phyloP scores from a whole-genome alignment of 805 yeast species.

The Wickerhamiella cacticola region DNA sequence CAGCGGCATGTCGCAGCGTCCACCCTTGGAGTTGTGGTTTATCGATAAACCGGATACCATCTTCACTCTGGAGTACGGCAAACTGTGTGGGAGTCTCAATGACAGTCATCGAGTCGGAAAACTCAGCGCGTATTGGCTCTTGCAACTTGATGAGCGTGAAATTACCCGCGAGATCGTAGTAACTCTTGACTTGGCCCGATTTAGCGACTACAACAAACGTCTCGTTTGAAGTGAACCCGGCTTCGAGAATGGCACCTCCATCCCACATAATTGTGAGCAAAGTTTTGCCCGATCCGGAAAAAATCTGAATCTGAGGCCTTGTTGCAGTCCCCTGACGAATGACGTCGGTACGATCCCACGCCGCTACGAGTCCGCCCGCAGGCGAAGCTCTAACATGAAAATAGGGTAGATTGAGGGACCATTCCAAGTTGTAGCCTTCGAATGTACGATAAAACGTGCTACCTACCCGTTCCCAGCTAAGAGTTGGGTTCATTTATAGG shows the following conservation, averaged over 20 bases:
- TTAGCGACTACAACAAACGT: slow-evolving; percentile 44
- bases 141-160: slow-evolving; percentile 32
- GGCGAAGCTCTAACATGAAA: slow-evolving; percentile 40
- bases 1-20: neutral
- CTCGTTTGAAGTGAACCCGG: slow-evolving; percentile 44
- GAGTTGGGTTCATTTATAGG: slow-evolving; percentile 17
- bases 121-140: neutral
- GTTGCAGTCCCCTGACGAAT: slow-evolving; percentile 13
- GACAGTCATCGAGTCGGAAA: neutral
- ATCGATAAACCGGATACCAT: neutral
- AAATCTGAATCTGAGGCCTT: slow-evolving; percentile 23
- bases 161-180: slow-evolving; percentile 54
- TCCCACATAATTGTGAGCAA: slow-evolving; percentile 29
- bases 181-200: slow-evolving; percentile 43
- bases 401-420: slow-evolving; percentile 37
- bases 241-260: slow-evolving; percentile 41
- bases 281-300: slow-evolving; percentile 26
- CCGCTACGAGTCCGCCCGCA: slow-evolving; percentile 44
- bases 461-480: slow-evolving; percentile 68
- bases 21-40: neutral
- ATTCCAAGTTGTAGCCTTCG: slow-evolving; percentile 43
- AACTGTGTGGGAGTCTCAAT: neutral
- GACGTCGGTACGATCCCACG: slow-evolving; percentile 19
- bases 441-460: slow-evolving; percentile 55
- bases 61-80: neutral